These are phyloP conservation scores for Pseudogymnoascus sp. DNA, from an alignment of 2,329 filamentous ascomycete species.

Conservation along the genomic window DNA sequence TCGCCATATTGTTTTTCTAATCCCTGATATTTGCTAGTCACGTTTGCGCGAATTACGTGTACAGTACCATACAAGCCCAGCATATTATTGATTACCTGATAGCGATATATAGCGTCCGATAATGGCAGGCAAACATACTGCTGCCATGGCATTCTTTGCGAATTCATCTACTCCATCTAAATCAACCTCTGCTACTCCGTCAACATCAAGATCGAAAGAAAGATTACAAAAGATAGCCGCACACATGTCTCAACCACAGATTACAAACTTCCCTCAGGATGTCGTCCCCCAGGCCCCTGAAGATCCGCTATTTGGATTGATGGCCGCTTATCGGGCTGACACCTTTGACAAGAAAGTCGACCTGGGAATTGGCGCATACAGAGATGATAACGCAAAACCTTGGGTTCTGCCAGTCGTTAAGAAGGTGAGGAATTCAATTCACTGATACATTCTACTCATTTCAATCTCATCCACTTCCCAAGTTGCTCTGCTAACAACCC, in stretches of 20 bases:
- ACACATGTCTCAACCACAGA: slow-evolving; percentile 51
- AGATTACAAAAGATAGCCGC: slow-evolving; percentile 53
- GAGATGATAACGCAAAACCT: slow-evolving; percentile 90
- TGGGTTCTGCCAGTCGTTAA: slow-evolving; percentile 96
- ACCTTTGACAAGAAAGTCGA: slow-evolving; percentile 75
- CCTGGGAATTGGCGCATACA: slow-evolving; percentile 83
- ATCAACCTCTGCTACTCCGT: slow-evolving; percentile 9
- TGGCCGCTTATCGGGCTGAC: slow-evolving; percentile 80
- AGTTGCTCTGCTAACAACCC: slow-evolving; percentile 9
- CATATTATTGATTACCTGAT: slow-evolving; percentile 1
- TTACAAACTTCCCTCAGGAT: slow-evolving; percentile 65
- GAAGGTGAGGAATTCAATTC: slow-evolving; percentile 56
- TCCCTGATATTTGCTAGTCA: background rate
- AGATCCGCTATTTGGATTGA: slow-evolving; percentile 88
- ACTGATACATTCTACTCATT: slow-evolving; percentile 2
- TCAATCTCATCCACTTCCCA: background rate
- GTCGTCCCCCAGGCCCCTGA: slow-evolving; percentile 83
- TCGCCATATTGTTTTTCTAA: background rate
- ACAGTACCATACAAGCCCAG: slow-evolving; percentile 4
- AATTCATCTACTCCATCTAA: slow-evolving; percentile 11
- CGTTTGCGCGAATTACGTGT: slow-evolving; percentile 6
- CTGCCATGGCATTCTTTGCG: background rate
- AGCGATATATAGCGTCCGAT: slow-evolving; percentile 9
- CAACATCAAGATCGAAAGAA: slow-evolving; percentile 35
- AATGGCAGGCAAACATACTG: background rate